Percentiles rank a stretch among this genome's conserved stretches.
These are phyloP conservation scores for Botrytis fabae DNA, from an alignment of 2,329 filamentous ascomycete genomes.

Conservation along the genomic window DNA sequence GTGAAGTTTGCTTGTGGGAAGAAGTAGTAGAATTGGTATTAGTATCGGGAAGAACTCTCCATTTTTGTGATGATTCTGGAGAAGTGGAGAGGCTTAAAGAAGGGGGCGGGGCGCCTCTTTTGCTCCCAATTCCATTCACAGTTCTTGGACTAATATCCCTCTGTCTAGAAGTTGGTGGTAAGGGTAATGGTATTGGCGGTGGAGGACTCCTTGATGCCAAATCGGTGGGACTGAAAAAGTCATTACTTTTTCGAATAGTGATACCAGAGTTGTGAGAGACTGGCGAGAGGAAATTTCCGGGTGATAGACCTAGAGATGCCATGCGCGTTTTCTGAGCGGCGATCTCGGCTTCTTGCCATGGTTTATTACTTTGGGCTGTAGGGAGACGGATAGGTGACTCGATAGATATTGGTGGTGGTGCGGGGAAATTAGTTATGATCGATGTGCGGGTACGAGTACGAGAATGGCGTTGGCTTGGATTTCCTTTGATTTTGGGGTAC, in stretches of 20 bases:
- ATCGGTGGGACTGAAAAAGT: conserved; percentile 25
- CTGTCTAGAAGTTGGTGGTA: conserved; percentile 33
- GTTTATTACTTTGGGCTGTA: conserved; percentile 16
- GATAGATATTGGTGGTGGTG: conserved; percentile 30
- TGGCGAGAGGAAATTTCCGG: conserved; percentile 4
- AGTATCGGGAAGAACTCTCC: conserved; percentile 30
- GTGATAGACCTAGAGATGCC: conserved; percentile 18
- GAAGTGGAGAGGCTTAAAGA: background rate
- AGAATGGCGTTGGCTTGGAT: background rate
- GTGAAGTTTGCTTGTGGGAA: background rate
- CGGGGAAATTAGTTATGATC: conserved; percentile 23
- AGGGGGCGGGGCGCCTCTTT: conserved; percentile 8
- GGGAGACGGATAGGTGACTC: conserved; percentile 24
- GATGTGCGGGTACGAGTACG: conserved; percentile 20
- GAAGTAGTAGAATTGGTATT: background rate
- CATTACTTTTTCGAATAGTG: conserved; percentile 18
- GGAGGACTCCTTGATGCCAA: conserved; percentile 31
- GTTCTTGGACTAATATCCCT: conserved; percentile 3
- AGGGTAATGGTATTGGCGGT: conserved; percentile 49
- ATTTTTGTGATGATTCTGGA: conserved; percentile 21
- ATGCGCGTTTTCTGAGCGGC: conserved; percentile 27
- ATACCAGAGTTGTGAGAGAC: conserved; percentile 1
- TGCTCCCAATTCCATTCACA: background rate
- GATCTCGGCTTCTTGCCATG: conserved; percentile 36
- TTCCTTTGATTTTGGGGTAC: conserved; percentile 36